Percentiles rank a stretch among this genome's conserved stretches.
Evolutionary conservation across 2,329 filamentous ascomycete species (phyloP).

Genomic region (Trichoderma gracile): DNA sequence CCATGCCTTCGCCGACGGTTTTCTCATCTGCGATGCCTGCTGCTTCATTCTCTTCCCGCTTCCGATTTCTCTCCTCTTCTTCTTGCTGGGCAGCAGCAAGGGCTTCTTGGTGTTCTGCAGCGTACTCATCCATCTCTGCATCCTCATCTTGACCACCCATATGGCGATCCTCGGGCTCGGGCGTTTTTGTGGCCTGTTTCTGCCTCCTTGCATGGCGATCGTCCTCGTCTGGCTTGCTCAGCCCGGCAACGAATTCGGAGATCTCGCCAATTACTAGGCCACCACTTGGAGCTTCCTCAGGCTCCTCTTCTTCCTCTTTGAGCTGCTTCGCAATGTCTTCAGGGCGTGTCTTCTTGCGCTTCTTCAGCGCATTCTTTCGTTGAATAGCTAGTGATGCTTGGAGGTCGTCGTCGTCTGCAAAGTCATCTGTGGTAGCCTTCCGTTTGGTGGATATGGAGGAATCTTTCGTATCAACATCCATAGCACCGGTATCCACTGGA

Average conservation of each 20-base stretch:
- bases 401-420: slow-evolving; percentile 90
- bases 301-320: slow-evolving; percentile 57
- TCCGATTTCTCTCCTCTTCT: slow-evolving; percentile 39
- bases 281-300: slow-evolving; percentile 40
- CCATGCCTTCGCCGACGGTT: slow-evolving; percentile 74
- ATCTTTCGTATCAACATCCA: slow-evolving; percentile 73
- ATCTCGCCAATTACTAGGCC: slow-evolving; percentile 95
- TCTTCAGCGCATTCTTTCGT: slow-evolving; percentile 81
- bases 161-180: slow-evolving; percentile 44
- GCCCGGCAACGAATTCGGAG: slow-evolving; percentile 86
- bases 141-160: slow-evolving; percentile 43
- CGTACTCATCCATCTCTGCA: slow-evolving; percentile 40
- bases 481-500: slow-evolving; percentile 51
- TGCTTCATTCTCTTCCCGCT: slow-evolving; percentile 45
- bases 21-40: slow-evolving; percentile 85
- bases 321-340: slow-evolving; percentile 86
- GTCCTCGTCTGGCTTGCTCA: slow-evolving; percentile 67
- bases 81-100: slow-evolving; percentile 24
- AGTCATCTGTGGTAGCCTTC: slow-evolving; percentile 64
- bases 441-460: slow-evolving; percentile 58
- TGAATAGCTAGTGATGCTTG: slow-evolving; percentile 84
- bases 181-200: slow-evolving; percentile 39
- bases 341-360: slow-evolving; percentile 81
- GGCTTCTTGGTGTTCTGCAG: slow-evolving; percentile 36
- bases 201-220: slow-evolving; percentile 54